These are phyloP conservation scores for Cenchrus americanus DNA, from an alignment of 176 grass and related monocot genomes.

Conservation along the genomic window DNA sequence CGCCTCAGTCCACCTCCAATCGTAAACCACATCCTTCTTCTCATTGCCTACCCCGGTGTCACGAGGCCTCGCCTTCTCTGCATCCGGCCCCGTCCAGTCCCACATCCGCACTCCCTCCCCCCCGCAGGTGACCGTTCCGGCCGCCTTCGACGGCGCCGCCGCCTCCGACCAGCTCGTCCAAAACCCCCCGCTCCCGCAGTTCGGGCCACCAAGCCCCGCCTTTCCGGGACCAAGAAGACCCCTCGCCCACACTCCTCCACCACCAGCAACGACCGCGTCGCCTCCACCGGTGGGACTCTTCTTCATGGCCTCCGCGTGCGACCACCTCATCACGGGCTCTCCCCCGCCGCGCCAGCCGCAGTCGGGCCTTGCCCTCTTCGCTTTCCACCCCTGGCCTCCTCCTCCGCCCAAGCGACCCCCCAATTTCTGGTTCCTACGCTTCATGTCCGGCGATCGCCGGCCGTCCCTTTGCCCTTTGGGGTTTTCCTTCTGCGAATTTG, in stretches of 20 bases:
- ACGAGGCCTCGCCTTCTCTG: conserved; percentile 6
- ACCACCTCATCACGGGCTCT: conserved; percentile 41
- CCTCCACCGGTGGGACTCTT: background rate
- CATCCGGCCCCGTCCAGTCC: background rate
- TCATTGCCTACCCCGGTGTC: background rate
- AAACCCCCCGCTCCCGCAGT: background rate
- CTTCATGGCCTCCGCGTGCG: conserved; percentile 48
- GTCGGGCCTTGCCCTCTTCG: conserved; percentile 5
- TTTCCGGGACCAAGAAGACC: background rate
- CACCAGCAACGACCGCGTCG: background rate
- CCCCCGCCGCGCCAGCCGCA: conserved; percentile 16
- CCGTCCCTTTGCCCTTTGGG: background rate
- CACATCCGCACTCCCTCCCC: background rate
- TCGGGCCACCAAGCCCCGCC: background rate
- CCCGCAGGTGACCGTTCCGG: background rate
- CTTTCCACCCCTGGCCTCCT: background rate
- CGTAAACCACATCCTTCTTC: conserved; percentile 6
- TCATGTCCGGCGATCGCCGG: conserved; percentile 50
- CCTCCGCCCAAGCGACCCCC: background rate
- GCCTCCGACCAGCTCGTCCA: conserved; percentile 28
- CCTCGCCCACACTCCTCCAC: conserved; percentile 10
- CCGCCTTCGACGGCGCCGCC: background rate
- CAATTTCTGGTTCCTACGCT: background rate
- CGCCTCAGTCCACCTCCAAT: conserved; percentile 49
- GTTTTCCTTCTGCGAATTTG: conserved; percentile 17